Base-by-base conservation (phyloP, 768 basidiomycete genomes). In the Clitopilus hobsonii region DNA sequence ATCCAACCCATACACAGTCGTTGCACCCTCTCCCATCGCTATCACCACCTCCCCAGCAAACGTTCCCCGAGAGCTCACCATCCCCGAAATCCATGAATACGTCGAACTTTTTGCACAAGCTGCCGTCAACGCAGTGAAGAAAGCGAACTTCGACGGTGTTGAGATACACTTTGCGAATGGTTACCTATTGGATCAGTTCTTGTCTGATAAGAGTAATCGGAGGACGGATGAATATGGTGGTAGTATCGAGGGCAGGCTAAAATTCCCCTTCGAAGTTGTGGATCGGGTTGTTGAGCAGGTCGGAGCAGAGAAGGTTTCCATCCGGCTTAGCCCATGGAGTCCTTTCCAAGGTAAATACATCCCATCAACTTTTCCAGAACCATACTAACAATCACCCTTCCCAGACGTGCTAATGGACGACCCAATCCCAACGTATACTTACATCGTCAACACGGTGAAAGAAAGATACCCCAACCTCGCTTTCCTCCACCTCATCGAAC, bases 181-280 rank as follows among this genome's bases (percentile, higher is more conserved):
- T 0, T 81, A 80, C 55, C 64, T 85, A 8, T 53, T 77, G 16
- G 82, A 88, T 61, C 84, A 88, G 63, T 88, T 89, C 72, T 57
- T 84, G 13, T 82, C 85, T 60, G 71, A 78, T 24, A 62, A 72
- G 18, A 72, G 71, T 29, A 88, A 89, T 65, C 61, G 73, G 5
- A 75, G 86, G 14, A 81, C 77, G 6, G 87, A 89, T 63, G 69
- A 76, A 47, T 91, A 86, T 65, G 89, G 89, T 0, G 89, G 89
- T 1, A 78, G 76, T 47, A 68, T 88, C 25, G 80, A 85, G 63
- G 81, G 79, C 54, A 73, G 89, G 5, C 69, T 74, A 0, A 72
- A 80, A 24, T 89, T 91, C 63, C 62, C 67, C 0, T 67, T 85
- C 6, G 83, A 85, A 56, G 71, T 86, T 32, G 62, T 82, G 6